Percentiles rank a stretch among this genome's conserved stretches.
phyloP scores from a whole-genome alignment of 495 filamentous ascomycete genomes.

The Aspergillus avenaceus region DNA sequence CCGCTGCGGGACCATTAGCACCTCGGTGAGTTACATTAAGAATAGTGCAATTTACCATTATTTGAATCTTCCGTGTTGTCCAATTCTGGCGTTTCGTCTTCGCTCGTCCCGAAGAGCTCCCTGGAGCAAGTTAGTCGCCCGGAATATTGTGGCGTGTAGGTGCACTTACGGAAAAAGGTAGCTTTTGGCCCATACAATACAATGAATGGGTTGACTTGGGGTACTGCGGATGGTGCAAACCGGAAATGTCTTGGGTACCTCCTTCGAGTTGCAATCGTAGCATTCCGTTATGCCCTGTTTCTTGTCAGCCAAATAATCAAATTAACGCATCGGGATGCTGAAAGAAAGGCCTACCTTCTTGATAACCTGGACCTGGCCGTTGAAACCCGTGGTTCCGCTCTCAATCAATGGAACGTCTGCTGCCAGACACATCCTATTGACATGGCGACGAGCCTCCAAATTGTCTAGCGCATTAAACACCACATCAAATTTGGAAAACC shows the following conservation, averaged over 20 bases:
- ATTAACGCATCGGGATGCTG: not conserved
- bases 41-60: conserved; percentile 51
- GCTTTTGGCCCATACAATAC: conserved; percentile 99
- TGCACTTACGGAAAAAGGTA: conserved; percentile 73
- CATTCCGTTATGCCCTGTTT: conserved; percentile 80
- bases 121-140: conserved; percentile 25
- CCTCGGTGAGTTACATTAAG: not conserved
- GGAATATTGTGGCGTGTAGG: not conserved
- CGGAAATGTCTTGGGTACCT: conserved; percentile 83
- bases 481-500: conserved; percentile 77
- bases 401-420: conserved; percentile 90
- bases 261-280: conserved; percentile 90
- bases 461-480: conserved; percentile 99
- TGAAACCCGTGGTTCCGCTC: conserved; percentile 96
- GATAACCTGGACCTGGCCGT: conserved; percentile 96
- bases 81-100: conserved; percentile 67
- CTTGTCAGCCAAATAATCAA: conserved; percentile 10
- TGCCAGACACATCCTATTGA: conserved; percentile 95
- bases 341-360: conserved; percentile 56
- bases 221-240: conserved; percentile 97
- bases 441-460: conserved; percentile 87
- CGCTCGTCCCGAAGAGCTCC: conserved; percentile 89
- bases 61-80: conserved; percentile 76
- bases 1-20: conserved; percentile 46
- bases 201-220: conserved; percentile 93